Evolutionary conservation across 768 basidiomycete genomes (phyloP).

Genomic region (Boletus eberwhitei): DNA sequence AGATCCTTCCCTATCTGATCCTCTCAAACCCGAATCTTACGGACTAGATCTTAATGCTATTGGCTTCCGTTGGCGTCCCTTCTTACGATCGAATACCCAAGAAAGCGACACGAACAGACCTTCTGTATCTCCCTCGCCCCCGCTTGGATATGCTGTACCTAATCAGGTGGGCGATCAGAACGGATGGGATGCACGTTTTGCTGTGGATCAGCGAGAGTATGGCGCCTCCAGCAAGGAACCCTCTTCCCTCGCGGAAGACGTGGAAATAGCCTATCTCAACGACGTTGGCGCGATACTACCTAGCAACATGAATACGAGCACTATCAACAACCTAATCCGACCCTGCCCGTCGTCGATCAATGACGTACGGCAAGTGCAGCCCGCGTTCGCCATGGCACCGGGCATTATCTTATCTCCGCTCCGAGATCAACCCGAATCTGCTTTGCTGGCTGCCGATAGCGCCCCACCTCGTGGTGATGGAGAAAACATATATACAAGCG

Average conservation of each 20-base stretch:
- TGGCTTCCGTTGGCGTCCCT: constrained; percentile 58
- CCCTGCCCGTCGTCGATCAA: constrained; percentile 8
- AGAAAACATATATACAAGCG: constrained; percentile 4
- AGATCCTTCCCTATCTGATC: constrained; percentile 42
- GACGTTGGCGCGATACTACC: constrained; percentile 1
- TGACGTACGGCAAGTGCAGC: constrained; percentile 10
- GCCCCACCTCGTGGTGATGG: constrained; percentile 17
- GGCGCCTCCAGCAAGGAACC: constrained; percentile 12
- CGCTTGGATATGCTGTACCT: constrained; percentile 1
- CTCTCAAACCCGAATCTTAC: constrained; percentile 35
- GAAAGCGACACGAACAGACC: not conserved
- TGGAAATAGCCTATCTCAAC: constrained; percentile 6
- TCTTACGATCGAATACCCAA: constrained; percentile 31
- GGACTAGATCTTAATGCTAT: constrained; percentile 40
- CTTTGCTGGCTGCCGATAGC: constrained; percentile 3
- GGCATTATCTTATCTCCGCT: constrained; percentile 32
- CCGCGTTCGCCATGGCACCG: constrained; percentile 21
- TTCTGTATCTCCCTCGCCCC: not conserved
- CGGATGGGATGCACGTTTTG: constrained; percentile 10
- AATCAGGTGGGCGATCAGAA: constrained; percentile 16
- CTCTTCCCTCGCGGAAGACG: constrained; percentile 5
- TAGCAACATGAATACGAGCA: constrained; percentile 6
- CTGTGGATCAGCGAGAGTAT: constrained; percentile 8
- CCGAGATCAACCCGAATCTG: constrained; percentile 7
- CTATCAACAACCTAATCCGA: not conserved